These are phyloP conservation scores for Penicillium turbatum DNA, from an alignment of 495 filamentous ascomycete species.

Conservation along the genomic window DNA sequence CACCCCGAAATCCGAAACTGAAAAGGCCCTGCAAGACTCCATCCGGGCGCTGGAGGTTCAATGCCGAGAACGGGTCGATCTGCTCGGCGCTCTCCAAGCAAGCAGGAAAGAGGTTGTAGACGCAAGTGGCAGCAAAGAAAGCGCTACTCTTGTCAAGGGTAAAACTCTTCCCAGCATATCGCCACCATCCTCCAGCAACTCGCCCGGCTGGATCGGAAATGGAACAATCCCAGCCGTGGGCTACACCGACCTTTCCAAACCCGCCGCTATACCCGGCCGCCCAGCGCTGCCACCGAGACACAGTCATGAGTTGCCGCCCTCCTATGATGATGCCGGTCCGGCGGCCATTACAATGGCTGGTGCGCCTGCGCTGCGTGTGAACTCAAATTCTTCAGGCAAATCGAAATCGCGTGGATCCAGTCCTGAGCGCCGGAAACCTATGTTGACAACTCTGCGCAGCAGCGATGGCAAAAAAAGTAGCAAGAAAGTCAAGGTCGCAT, in stretches of 20 bases:
- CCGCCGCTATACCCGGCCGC: constrained; percentile 60
- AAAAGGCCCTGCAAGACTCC: constrained; percentile 76
- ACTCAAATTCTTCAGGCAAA: constrained; percentile 40
- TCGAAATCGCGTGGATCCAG: constrained; percentile 63
- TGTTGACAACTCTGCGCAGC: constrained; percentile 78
- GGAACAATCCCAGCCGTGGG: constrained; percentile 75
- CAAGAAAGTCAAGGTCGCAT: constrained; percentile 40
- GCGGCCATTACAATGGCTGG: constrained; percentile 9
- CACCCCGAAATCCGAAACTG: constrained; percentile 75
- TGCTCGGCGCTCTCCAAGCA: constrained; percentile 74
- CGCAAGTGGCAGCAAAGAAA: constrained; percentile 23
- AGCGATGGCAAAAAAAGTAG: constrained; percentile 55
- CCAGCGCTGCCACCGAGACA: constrained; percentile 47
- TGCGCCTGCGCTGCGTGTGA: constrained; percentile 35
- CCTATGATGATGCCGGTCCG: constrained; percentile 15
- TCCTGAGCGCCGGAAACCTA: constrained; percentile 72
- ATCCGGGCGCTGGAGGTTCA: constrained; percentile 80
- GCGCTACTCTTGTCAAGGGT: constrained; percentile 18
- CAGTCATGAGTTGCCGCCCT: constrained; percentile 44
- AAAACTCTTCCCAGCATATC: constrained; percentile 8
- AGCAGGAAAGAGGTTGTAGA: constrained; percentile 62
- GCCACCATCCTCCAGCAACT: constrained; percentile 19
- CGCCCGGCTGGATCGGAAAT: constrained; percentile 65
- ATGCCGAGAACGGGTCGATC: constrained; percentile 88
- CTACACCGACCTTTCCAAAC: constrained; percentile 71